Base-by-base conservation (phyloP, 805 yeast genomes). In the Starmera caribaea region DNA sequence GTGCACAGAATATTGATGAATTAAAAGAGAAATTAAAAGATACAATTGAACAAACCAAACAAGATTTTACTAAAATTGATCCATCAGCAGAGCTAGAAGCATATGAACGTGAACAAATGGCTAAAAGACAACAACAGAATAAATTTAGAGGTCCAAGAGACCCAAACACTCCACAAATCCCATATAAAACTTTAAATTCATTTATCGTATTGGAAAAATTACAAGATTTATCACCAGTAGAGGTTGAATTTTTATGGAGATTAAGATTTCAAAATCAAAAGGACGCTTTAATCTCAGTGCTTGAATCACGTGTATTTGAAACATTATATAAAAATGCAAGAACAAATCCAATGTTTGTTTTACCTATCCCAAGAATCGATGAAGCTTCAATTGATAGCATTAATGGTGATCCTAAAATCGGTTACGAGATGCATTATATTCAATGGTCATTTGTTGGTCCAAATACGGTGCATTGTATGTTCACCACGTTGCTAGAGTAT, bases 371-470 rank as follows among this genome's bases (percentile, higher is more conserved):
- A 5, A 76, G 80, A 49, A 7, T 21, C 9, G 26, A 21, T 21
- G 26, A 21, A 21, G 8, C 26, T 21, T 21, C 26, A 2, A 21
- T 7, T 3, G 76, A 66, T 8, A 49, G 47, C 2, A 60, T 54
- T 4, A 64, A 63, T 21, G 32, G 32, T 15, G 32, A 30, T 8
- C n/a, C 32, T 12, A 21, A 21, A 21, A 3, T 21, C 7, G 79
- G 78, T 42, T 63, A 68, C 53, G 98, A 92, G 62, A 71, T 92
- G 63, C 97, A 92, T 55, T 87, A 82, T 57, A 76, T 89, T 16
- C 97, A 92, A 63, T 92, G 98, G 98, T 70, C 77, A 15, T 85
- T 87, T 57, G 89, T 82, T 12, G 95, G 90, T 1, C 80, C 84
- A 13, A 51, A 76, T 33, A 89, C 97, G 3, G 69, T 85, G 1